Conservation (phyloP, 139 green algal species). For the Coelastrella sp. region DNA sequence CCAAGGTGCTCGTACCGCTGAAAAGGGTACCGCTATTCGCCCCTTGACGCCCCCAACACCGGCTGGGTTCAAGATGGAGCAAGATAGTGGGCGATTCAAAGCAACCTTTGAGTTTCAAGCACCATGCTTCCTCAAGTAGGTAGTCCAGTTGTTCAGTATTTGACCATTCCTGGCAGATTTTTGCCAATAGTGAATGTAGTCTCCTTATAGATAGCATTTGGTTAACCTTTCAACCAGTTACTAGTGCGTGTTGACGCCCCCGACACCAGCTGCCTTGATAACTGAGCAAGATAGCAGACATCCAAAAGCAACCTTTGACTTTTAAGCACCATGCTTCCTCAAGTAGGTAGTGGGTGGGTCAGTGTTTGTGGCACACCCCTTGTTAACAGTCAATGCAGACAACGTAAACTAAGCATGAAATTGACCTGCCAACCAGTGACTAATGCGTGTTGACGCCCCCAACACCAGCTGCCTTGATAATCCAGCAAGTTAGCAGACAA, state of each 20-base stretch:
- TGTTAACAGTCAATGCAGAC: no score
- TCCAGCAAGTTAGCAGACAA: constrained; percentile 11
- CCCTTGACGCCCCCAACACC: constrained; percentile 8
- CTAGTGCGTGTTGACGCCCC: not conserved
- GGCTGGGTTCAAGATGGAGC: constrained; percentile 40
- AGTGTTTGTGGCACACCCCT: no score
- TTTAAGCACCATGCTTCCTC: constrained; percentile 49
- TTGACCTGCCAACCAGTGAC: no score
- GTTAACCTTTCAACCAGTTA: no score
- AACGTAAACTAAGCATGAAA: no score
- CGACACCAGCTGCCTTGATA: constrained; percentile 29
- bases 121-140: constrained; percentile 52
- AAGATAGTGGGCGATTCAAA: constrained; percentile 20
- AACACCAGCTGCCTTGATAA: constrained; percentile 36
- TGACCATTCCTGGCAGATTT: no score
- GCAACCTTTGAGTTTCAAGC: constrained; percentile 44
- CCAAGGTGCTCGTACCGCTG: constrained; percentile 19
- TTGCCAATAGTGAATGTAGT: no score
- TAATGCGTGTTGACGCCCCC: not conserved
- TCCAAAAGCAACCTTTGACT: constrained; percentile 42
- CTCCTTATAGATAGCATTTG: no score
- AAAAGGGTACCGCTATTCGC: constrained; percentile 49
- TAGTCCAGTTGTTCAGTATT: not conserved
- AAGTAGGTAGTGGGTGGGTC: constrained; percentile 19
- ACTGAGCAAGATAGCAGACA: constrained; percentile 29